phyloP scores from a whole-genome alignment of 2,329 filamentous ascomycete genomes.

The Didymellaceae sp. region DNA sequence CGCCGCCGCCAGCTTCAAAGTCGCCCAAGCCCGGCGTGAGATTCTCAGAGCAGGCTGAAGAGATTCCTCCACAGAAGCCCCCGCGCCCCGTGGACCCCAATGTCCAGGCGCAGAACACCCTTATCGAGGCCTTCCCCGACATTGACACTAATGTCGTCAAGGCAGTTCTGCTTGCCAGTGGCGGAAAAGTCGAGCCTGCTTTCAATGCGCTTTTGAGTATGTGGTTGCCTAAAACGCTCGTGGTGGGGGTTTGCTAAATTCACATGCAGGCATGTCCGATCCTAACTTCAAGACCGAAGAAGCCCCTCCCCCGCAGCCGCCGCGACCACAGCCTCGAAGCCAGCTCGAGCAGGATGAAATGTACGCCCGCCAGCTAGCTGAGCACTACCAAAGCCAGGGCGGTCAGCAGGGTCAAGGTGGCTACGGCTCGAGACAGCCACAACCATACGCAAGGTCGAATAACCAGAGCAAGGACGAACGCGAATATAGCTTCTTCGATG shows the following conservation, averaged over 20 bases:
- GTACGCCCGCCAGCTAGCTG: conserved; percentile 89
- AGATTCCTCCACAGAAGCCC: conserved; percentile 75
- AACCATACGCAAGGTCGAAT: conserved; percentile 44
- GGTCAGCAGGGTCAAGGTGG: conserved; percentile 28
- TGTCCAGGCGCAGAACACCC: conserved; percentile 83
- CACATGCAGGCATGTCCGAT: conserved; percentile 58
- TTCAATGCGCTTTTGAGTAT: conserved; percentile 91
- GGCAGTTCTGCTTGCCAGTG: conserved; percentile 85
- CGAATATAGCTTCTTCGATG: conserved; percentile 90
- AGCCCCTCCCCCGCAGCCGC: conserved; percentile 76
- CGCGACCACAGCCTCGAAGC: conserved; percentile 74
- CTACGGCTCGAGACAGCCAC: conserved; percentile 53
- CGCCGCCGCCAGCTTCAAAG: conserved; percentile 21
- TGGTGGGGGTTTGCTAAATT: conserved; percentile 23
- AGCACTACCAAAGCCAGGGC: conserved; percentile 73
- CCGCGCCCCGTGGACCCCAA: conserved; percentile 81
- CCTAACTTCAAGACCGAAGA: conserved; percentile 59
- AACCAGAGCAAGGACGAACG: conserved; percentile 51
- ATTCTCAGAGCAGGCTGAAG: conserved; percentile 54
- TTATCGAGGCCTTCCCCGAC: conserved; percentile 91
- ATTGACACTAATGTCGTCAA: conserved; percentile 83
- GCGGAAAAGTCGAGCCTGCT: conserved; percentile 86
- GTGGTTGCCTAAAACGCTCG: conserved; percentile 28
- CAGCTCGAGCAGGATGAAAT: conserved; percentile 91
- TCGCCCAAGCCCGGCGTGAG: conserved; percentile 54